phyloP scores from a whole-genome alignment of 164 flowering plant species.

The Hamamelis virginiana region DNA sequence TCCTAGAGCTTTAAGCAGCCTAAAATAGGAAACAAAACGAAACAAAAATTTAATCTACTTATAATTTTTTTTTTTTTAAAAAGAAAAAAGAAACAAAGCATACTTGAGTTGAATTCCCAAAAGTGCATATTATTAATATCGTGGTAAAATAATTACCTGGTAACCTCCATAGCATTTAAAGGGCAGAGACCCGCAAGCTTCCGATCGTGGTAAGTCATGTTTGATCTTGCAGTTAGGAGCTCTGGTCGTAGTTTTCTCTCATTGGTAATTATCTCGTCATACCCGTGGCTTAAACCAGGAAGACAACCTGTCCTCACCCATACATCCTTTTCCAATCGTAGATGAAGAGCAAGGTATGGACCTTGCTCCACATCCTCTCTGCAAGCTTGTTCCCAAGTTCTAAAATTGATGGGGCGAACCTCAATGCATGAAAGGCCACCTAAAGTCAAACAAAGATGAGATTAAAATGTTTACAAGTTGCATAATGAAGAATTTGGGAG shows the following conservation, averaged over 20 bases:
- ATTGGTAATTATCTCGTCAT: constrained; percentile 64
- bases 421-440: constrained; percentile 95
- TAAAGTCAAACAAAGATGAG: constrained; percentile 19
- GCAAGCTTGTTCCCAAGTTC: constrained; percentile 85
- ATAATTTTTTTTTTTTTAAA: too few relatives aligned
- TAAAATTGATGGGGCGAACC: constrained; percentile 67
- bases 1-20: constrained; percentile 93
- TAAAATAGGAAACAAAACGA: constrained; percentile 17
- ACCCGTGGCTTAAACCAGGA: constrained; percentile 77
- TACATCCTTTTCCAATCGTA: constrained; percentile 97
- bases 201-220: constrained; percentile 85
- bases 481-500: too few relatives aligned
- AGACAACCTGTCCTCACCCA: constrained; percentile 99
- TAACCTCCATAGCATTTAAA: constrained; percentile 79
- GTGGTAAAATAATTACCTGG: constrained; percentile 44
- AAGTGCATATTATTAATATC: neutral
- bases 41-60: neutral
- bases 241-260: constrained; percentile 80
- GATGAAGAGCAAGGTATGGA: constrained; percentile 89
- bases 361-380: constrained; percentile 81
- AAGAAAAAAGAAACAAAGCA: neutral
- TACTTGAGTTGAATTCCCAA: neutral
- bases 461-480: neutral
- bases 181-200: constrained; percentile 98
- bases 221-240: constrained; percentile 84